Evolutionary conservation across 2,329 filamentous ascomycete genomes (phyloP), one percentile per base, ranked within the genome.

Genomic region (Magnaporthales sp.): DNA sequence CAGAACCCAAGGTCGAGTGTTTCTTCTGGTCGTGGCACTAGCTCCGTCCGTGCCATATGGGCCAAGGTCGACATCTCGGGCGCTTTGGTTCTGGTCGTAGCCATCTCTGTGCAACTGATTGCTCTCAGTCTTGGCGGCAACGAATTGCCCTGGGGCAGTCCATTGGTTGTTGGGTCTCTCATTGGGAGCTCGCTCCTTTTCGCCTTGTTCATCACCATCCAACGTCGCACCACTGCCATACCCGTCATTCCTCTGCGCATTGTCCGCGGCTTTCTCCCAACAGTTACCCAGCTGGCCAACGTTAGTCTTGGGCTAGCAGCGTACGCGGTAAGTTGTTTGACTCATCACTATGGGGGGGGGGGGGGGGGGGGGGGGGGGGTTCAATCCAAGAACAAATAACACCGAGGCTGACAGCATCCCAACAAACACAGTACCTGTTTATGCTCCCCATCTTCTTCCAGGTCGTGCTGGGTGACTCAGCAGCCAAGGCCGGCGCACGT

Each of bases 391-490:
- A 38, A 46, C 32, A 46, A 19, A 24, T 29, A 22, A 13, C 10
- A 13, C 19, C 2, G 11, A 1, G 3, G 1, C 61, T 63, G 29
- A 63, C 61, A 4, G 61, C 27, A 30, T 29, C 4, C 27, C 15
- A 6, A 8, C n/a, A 2, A 19, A n/a, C 32, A 22, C 60, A 84
- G 81, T 85, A 90, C 69, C 78, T 91, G 19, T 91, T 91, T 77
- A 89, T 89, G 72, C 81, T 89, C 0, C 89, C 89, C 0, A 77
- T 91, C 5, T 91, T 89, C 77, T 91, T 90, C 73, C 88, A 90
- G 70, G 86, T 86, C 0, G 86, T 90, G 7, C 80, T 89, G 2
- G 76, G 86, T 2, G 87, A 90, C 68, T 85, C 85, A 0, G 84
- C 89, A 0, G 87, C 88, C 0, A 80, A 81, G 15, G 89, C 89